Base-by-base conservation (phyloP, 73 alveolate genomes). In the Blepharisma japonicum region DNA sequence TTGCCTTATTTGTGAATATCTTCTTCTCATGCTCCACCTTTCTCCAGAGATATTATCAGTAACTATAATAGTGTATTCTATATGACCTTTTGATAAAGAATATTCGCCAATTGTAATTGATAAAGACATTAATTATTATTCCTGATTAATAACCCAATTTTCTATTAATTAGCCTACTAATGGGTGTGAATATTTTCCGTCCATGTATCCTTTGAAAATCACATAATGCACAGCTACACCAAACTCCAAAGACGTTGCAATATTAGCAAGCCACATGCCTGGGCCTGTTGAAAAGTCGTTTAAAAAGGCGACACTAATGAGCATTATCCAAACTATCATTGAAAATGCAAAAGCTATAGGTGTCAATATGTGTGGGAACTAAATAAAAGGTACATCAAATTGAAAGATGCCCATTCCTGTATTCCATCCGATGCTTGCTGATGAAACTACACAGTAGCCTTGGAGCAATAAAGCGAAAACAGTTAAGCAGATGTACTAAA, bases 1-100 rank as follows among this genome's bases (percentile, higher is more conserved):
- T 14, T 18, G n/a, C 3, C 80, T 25, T 14, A 70, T 7, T 9
- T 18, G 71, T n/a, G 80, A 70, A 45, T 70, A 70, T 5, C 80
- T 70, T 39, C 80, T 25, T 70, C 46, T 70, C 11, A 70, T 14
- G 45, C 80, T 18, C 80, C 80, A 70, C 14, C 68, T 70, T 47
- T 47, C 80, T 14, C 66, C 80, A n/a, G 74, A 14, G 39, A 61
- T n/a, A 61, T 32, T 32, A 32, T 61, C 74, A 18, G 47, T n/a
- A 61, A 61, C 74, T 2, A 14, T 39, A 2, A 61, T 25, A 0
- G 49, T 18, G 46, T 61, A 61, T 5, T 61, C 74, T n/a, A 61
- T 39, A 61, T 61, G 74, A 8, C 74, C 74, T 20, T 39, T n/a
- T 14, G 23, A 9, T 8, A 14, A n/a, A 25, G 14, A n/a, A 25